Evolutionary conservation across 2,329 filamentous ascomycete genomes (phyloP).

Genomic region (Kalmusia sp.): DNA sequence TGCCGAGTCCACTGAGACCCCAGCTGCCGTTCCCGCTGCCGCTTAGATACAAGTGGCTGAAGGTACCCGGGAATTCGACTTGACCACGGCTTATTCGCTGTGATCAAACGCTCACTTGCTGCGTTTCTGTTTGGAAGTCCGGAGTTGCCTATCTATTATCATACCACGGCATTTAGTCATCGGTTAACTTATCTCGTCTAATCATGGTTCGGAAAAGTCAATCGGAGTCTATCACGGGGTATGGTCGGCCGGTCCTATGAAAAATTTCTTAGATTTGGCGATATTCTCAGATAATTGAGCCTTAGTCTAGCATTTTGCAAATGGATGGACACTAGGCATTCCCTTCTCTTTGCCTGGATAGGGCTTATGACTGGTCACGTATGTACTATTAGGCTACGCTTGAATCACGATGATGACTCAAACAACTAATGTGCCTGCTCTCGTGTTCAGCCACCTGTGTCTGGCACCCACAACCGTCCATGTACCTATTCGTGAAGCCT

Average conservation of each 20-base stretch:
- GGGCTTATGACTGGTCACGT: slow-evolving; percentile 7
- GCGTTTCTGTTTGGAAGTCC: slow-evolving; percentile 13
- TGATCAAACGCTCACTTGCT: slow-evolving; percentile 5
- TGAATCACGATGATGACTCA: slow-evolving; percentile 4
- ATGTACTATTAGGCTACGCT: slow-evolving; percentile 7
- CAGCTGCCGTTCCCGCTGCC: slow-evolving; percentile 32
- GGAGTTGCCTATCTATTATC: slow-evolving; percentile 17
- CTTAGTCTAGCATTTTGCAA: slow-evolving; percentile 19
- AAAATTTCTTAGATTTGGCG: slow-evolving; percentile 12
- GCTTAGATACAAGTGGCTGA: slow-evolving; percentile 32
- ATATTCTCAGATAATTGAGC: slow-evolving; percentile 15
- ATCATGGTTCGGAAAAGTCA: slow-evolving; percentile 19
- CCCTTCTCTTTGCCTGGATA: slow-evolving; percentile 2
- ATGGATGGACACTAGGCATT: slow-evolving; percentile 3
- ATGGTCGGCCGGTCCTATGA: slow-evolving; percentile 11
- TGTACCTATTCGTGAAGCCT: too few species aligned
- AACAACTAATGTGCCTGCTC: too few species aligned
- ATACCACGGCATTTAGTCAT: slow-evolving; percentile 16
- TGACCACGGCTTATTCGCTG: slow-evolving; percentile 6
- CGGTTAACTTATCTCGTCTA: slow-evolving; percentile 20
- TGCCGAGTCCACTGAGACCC: slow-evolving; percentile 24
- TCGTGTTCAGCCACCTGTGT: too few species aligned
- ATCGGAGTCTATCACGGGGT: slow-evolving; percentile 16
- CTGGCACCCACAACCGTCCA: too few species aligned
- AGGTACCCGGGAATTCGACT: slow-evolving; percentile 11